Evolutionary conservation across 106 monocot species (phyloP), one percentile per base, ranked within the genome.

Genomic region (Dendrobium nobile): DNA sequence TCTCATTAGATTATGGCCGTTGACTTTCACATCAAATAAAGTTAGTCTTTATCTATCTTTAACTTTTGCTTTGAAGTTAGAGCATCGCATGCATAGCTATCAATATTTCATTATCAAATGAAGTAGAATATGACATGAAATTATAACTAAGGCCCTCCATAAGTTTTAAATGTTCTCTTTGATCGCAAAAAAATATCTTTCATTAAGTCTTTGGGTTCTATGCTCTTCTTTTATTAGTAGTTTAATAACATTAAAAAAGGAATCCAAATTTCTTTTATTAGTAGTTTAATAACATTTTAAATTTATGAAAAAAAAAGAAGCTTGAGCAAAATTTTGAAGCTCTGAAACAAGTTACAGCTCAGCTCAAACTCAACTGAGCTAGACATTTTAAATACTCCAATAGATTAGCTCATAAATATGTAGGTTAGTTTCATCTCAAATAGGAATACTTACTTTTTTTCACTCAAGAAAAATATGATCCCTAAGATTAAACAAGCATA

Each of bases 21-120:
- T 70, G 70, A 70, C 70, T 70, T 70, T 70, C 33, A 28, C 28
- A 70, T 70, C 70, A 70, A 70, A 70, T 37, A 70, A 13, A 22
- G 15, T 67, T 9, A 26, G 70, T 26, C 64, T 65, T 65, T 65
- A 65, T 65, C 26, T 65, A 65, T 65, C 64, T 7, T 65, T 65
- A 5, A 9, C n/a, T 24, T 65, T 24, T 65, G 64, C 64, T 26
- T 61, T 20, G 61, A 22, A 61, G 47, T 47, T 47, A 47, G 47
- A 47, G 47, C 61, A 61, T 6, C 20, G 22, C 61, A 7, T 19
- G 61, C 61, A 61, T 22, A 20, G 19, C 61, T 17, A 61, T 26
- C 22, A 65, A 24, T 15, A n/a, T 26, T 65, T 65, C 64, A 26
- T 64, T 64, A 7, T 64, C 64, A 64, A 64, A 26, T 26, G 26